Conservation (phyloP, 2,329 filamentous ascomycete species). For the Thyridium curvatum region DNA sequence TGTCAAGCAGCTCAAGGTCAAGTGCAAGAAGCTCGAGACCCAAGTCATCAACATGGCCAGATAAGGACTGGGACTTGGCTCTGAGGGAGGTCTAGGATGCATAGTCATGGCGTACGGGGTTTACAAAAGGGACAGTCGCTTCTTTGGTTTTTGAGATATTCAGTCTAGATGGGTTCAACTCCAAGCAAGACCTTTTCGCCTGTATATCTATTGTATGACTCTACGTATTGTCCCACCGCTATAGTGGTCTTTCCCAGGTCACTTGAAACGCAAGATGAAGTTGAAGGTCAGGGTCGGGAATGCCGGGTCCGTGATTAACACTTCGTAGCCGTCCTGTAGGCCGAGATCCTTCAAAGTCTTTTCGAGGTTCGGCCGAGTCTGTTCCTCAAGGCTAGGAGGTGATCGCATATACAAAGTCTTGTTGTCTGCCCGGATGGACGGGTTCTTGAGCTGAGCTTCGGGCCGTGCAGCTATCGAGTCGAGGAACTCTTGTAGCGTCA, state of each 20-base stretch:
- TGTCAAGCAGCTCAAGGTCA: slow-evolving; percentile 76
- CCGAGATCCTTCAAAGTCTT: slow-evolving; percentile 71
- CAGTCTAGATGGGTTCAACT: neutral
- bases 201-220: too few relatives aligned
- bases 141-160: neutral
- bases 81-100: neutral
- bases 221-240: too few relatives aligned
- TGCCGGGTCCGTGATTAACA: slow-evolving; percentile 89
- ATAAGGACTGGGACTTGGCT: slow-evolving; percentile 16
- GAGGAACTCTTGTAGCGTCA: slow-evolving; percentile 76
- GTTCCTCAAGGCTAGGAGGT: slow-evolving; percentile 73
- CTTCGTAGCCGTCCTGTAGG: slow-evolving; percentile 73
- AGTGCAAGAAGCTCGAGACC: slow-evolving; percentile 68
- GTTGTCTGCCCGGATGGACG: slow-evolving; percentile 70
- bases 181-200: too few relatives aligned
- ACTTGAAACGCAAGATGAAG: slow-evolving; percentile 45
- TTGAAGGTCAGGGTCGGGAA: slow-evolving; percentile 67
- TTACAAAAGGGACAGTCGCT: neutral
- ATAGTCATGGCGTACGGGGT: neutral
- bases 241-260: too few relatives aligned
- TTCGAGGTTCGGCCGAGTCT: slow-evolving; percentile 75
- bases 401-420: slow-evolving; percentile 89
- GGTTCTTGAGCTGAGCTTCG: slow-evolving; percentile 90
- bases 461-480: slow-evolving; percentile 77
- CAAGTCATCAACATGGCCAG: slow-evolving; percentile 61